Base-by-base conservation (phyloP, 306 rosid genomes). In the Castanopsis chinensis region DNA sequence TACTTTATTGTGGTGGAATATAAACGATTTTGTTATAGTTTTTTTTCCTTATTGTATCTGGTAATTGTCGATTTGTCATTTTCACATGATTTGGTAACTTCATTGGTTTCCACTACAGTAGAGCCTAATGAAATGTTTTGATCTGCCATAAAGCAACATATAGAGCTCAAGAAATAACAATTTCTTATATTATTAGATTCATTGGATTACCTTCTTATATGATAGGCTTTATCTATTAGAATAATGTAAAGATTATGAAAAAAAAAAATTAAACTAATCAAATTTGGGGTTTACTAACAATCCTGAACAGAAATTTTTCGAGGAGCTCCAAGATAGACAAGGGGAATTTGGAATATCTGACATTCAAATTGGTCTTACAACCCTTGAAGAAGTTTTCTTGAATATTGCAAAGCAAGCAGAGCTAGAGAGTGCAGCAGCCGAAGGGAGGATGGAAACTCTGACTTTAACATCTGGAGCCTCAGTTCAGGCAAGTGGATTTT, bases 311-410 rank as follows among this genome's bases (percentile, higher is more conserved):
- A 83, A 80, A 1, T 94, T 91, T 80, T 94, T 92, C 13, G 82
- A 71, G 6, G 96, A 91, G 78, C 96, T 95, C 41, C 86, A 94
- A 84, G 88, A 90, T 54, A 89, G 85, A 89, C 86, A 87, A 69
- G 70, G 18, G 23, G 95, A 94, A 75, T 89, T 88, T 75, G 91
- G 98, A 32, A 92, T 94, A 84, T 84, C 91, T 18, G 92, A 91
- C 86, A 86, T 92, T 80, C 97, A 92, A 74, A 87, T 94, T 41
- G 90, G 97, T 33, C 93, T 92, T 43, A 73, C 99, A 28, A 95
- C 96, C 74, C 98, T 95, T 2, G 96, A 91, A 86, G 98, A 91
- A 88, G 99, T 92, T 58, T 92, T 92, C 91, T 84, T 92, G 86
- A 95, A 88, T 71, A 89, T 92, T n/a, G 98, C 97, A 43, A 86